Evolutionary conservation across 352 stramenopile genomes (phyloP).

Genomic region (Globisporangium alternatum): DNA sequence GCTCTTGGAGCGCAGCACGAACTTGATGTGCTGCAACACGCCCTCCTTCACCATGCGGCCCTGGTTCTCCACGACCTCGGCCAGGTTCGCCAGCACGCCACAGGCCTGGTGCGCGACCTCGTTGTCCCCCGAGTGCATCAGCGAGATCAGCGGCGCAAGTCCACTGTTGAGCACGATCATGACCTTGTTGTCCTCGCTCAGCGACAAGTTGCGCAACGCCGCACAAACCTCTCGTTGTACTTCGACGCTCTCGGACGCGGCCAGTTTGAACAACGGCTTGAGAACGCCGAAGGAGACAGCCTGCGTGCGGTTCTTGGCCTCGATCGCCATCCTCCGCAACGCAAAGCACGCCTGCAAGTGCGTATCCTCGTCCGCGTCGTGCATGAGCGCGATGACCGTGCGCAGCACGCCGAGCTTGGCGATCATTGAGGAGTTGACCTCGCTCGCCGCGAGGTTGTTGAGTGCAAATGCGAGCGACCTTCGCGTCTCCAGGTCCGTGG

Average conservation of each 20-base stretch:
- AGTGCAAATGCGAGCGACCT: constrained; percentile 92
- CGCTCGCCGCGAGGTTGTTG: constrained; percentile 92
- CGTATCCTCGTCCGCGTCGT: constrained; percentile 91
- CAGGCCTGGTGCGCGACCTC: constrained; percentile 90
- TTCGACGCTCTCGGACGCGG: constrained; percentile 86
- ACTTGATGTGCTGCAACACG: constrained; percentile 96
- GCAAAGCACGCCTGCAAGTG: constrained; percentile 92
- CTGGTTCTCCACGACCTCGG: constrained; percentile 94
- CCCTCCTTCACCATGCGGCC: constrained; percentile 93
- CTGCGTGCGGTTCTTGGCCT: constrained; percentile 89
- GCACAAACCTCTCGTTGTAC: constrained; percentile 92
- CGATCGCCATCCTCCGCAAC: constrained; percentile 88
- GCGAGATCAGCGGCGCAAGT: constrained; percentile 80
- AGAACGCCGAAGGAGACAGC: constrained; percentile 93
- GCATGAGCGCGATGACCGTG: constrained; percentile 82
- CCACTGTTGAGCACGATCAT: constrained; percentile 86
- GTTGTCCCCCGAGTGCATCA: constrained; percentile 88
- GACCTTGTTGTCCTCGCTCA: constrained; percentile 93
- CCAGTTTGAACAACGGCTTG: constrained; percentile 85
- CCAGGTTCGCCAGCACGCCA: constrained; percentile 92
- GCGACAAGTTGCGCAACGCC: constrained; percentile 88
- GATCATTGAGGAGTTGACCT: constrained; percentile 85
- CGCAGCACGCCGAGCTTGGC: constrained; percentile 87
- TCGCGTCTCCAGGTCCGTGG: constrained; percentile 88
- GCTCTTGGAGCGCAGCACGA: constrained; percentile 89